Evolutionary conservation across 2,329 filamentous ascomycete genomes (phyloP).

Genomic region (Ophiosphaerella narmari): DNA sequence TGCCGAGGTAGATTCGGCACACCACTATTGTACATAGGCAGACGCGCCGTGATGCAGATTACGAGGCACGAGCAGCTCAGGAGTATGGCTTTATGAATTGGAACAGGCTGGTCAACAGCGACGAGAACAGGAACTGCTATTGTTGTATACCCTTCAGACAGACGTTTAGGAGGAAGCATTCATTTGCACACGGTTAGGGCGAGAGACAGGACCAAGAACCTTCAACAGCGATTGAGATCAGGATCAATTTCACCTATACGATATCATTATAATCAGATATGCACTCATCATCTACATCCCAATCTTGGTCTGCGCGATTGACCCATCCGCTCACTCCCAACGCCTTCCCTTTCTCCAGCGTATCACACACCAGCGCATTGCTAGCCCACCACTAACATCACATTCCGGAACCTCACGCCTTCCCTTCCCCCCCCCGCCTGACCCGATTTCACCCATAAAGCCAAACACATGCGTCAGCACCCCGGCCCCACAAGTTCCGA

Average conservation of each 20-base stretch:
- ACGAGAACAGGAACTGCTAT: constrained; percentile 23
- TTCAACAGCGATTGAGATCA: constrained; percentile 12
- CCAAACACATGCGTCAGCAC: constrained; percentile 1
- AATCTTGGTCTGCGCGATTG: background rate
- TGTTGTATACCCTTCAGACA: constrained; percentile 37
- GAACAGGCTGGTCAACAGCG: constrained; percentile 15
- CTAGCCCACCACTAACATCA: background rate
- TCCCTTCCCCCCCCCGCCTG: background rate
- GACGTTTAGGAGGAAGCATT: constrained; percentile 19
- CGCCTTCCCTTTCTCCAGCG: background rate
- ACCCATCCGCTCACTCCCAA: background rate
- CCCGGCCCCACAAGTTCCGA: background rate
- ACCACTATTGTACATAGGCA: constrained; percentile 26
- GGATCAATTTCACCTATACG: constrained; percentile 12
- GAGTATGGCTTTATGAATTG: constrained; percentile 1
- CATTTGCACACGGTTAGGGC: constrained; percentile 11
- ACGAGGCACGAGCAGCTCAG: constrained; percentile 7
- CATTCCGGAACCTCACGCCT: background rate
- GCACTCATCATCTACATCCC: background rate
- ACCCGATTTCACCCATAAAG: background rate
- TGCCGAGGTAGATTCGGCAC: constrained; percentile 18
- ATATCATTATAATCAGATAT: constrained; percentile 5
- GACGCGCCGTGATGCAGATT: constrained; percentile 15
- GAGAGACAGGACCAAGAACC: constrained; percentile 4
- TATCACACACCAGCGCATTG: no score